Conservation (phyloP, 192 early-diverging fungal species). For the Coemansia sp. region DNA sequence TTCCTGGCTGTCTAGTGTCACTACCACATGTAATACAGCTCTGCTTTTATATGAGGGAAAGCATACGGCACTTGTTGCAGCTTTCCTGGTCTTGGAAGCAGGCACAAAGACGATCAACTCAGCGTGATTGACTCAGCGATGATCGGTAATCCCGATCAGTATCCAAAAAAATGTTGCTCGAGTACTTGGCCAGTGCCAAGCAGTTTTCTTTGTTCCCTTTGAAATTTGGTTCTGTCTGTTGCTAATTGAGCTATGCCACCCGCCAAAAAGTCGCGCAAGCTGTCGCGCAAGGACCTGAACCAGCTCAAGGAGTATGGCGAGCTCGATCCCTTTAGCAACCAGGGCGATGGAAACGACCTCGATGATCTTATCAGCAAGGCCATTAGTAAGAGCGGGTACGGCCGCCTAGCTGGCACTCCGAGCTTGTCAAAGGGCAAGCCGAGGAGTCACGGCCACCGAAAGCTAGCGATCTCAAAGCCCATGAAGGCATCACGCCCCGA, state of each 20-base stretch:
- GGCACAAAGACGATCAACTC: too few relatives aligned
- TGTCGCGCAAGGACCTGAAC: constrained; percentile 50
- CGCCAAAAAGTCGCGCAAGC: constrained; percentile 36
- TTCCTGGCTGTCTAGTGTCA: too few relatives aligned
- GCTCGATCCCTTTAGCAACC: constrained; percentile 49
- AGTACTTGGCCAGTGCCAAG: too few relatives aligned
- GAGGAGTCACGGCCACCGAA: neutral
- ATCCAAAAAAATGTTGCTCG: too few relatives aligned
- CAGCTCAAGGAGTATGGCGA: constrained; percentile 72
- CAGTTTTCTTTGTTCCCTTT: neutral
- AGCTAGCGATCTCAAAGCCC: neutral
- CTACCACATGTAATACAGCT: too few relatives aligned
- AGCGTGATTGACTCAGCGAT: too few relatives aligned
- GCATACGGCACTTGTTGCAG: too few relatives aligned
- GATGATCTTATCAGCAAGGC: constrained; percentile 49
- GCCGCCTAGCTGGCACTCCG: constrained; percentile 19
- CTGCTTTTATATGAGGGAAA: too few relatives aligned
- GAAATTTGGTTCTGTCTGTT: neutral
- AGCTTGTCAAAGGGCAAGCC: neutral
- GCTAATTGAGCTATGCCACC: constrained; percentile 30
- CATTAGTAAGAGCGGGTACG: constrained; percentile 34
- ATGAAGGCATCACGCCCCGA: constrained; percentile 13
- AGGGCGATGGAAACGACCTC: constrained; percentile 30
- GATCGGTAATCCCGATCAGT: too few relatives aligned
- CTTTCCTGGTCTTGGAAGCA: too few relatives aligned